Base-by-base conservation (phyloP, 2,329 filamentous ascomycete genomes). In the Xylariaceae sp. region DNA sequence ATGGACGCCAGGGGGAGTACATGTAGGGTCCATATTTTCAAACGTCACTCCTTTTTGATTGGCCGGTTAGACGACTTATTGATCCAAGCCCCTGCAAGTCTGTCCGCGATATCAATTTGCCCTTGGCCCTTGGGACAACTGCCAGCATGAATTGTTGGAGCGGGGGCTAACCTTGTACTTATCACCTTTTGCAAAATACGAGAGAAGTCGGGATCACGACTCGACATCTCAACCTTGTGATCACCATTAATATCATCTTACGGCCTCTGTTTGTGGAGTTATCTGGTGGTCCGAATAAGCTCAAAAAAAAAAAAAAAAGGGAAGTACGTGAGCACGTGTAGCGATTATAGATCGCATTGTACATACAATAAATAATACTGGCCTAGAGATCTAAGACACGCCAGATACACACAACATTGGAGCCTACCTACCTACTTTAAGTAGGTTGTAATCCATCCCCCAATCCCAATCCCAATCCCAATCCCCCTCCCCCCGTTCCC, bases 21-120 rank as follows among this genome's bases (percentile, higher is more conserved):
- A 10, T 29, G 26, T 6, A 10, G 9, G 47, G 4, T 9, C 61
- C 62, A 52, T 43, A 20, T 41, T 56, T 61, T 61, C 45, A 49
- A 44, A 66, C 64, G 60, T 65, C 64, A 66, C 52, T 56, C 53
- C 37, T 56, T 9, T 52, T n/a, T 52, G 14, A 66, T 65, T 66
- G 62, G 64, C 19, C 42, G 4, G 14, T 44, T 54, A 54, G 52
- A 56, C 47, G 53, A 57, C 48, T 51, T 57, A 62, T 63, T 54
- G 57, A 60, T 23, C 29, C 14, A 32, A 14, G 47, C 59, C 62
- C 64, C 50, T 62, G 62, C 49, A 58, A 56, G 56, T 59, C 57
- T 62, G 54, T 50, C 55, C 44, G 51, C 56, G 57, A 66, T 66
- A 66, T 66, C 64, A 65, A 62, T 57, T 58, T 52, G 45, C 18